Percentiles rank a stretch among this genome's conserved stretches.
Conservation (phyloP, 1,284 basidiomycete genomes). For the Pyrrhoderma noxium region DNA sequence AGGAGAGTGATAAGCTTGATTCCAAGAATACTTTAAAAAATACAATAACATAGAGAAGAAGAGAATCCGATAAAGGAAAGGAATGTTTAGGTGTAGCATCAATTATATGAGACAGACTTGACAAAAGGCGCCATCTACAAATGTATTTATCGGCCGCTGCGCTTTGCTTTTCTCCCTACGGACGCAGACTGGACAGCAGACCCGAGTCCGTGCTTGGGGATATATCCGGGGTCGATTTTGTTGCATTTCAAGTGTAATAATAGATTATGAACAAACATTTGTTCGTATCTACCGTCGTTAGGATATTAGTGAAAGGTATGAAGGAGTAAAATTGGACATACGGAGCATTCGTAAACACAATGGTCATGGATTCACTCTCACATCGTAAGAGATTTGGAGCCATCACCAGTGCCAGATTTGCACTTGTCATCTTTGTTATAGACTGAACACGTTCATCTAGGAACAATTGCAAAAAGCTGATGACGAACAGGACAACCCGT, state of each 20-base stretch:
- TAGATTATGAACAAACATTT: constrained; percentile 80
- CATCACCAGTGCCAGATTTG: constrained; percentile 76
- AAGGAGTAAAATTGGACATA: constrained; percentile 34
- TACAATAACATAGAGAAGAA: too few relatives aligned
- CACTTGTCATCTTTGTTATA: constrained; percentile 81
- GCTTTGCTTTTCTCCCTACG: too few relatives aligned
- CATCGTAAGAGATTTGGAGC: constrained; percentile 84
- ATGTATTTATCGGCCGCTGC: too few relatives aligned
- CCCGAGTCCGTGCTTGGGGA: constrained; percentile 69
- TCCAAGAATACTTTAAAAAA: too few relatives aligned
- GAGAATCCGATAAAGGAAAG: too few relatives aligned
- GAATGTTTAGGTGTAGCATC: too few relatives aligned
- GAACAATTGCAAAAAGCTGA: constrained; percentile 87
- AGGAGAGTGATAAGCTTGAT: too few relatives aligned
- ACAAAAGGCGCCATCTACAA: too few relatives aligned
- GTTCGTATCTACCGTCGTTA: constrained; percentile 58
- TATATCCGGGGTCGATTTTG: constrained; percentile 66
- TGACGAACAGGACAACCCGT: constrained; percentile 75
- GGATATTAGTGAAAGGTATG: constrained; percentile 8
- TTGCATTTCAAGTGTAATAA: constrained; percentile 71
- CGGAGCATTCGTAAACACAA: constrained; percentile 86
- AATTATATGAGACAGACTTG: too few relatives aligned
- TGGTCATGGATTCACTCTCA: constrained; percentile 71
- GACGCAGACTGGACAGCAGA: constrained; percentile 31
- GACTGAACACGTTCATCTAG: constrained; percentile 64